Base-by-base conservation (phyloP, 2,329 filamentous ascomycete genomes). In the Scedosporium minutisporum region DNA sequence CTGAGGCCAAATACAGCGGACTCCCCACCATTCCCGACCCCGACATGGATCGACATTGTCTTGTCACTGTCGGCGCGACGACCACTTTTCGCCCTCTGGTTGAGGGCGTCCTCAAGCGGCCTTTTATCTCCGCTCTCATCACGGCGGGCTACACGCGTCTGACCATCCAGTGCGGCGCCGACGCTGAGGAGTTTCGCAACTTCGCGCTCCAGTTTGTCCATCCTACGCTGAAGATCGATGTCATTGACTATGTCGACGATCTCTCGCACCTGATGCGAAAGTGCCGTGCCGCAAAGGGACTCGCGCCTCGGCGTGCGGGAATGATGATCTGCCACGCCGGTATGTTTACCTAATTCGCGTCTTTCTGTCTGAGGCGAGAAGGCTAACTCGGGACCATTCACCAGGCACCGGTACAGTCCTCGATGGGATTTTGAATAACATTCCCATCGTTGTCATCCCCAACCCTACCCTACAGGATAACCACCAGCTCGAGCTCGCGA, bases 21-120 rank as follows among this genome's bases (percentile, higher is more conserved):
- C 58, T 60, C 44, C 64, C 61, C 60, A 65, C 65, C 65, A 62
- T 67, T 33, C 58, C 64, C 25, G 12, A 51, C 12, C 18, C 48
- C n/a, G 57, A 57, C 46, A 57, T 38, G 18, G 63, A 71, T 27
- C 71, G 73, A 41, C 71, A 77, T 61, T 95, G 90, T 72, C 90
- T 99, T 67, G 88, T 97, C 62, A 97, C 95, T 0, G 89, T 96
- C 33, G 95, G 95, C 63, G 93, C 95, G 5, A 99, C 93, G 0
- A 92, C 93, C 16, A 84, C 88, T 21, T 99, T 99, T 75, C 80
- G 82, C 61, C 74, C 80, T 6, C 83, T 99, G 2, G 82, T 96
- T 63, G 75, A 81, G 53, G 83, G 87, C 38, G 83, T 88, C 10
- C 77, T 96, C 5, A 76, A 80, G 18, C 75, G 81, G 0, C 68